These are phyloP conservation scores for Telfairia occidentalis DNA, from an alignment of 331 rosid genomes.

Conservation along the genomic window DNA sequence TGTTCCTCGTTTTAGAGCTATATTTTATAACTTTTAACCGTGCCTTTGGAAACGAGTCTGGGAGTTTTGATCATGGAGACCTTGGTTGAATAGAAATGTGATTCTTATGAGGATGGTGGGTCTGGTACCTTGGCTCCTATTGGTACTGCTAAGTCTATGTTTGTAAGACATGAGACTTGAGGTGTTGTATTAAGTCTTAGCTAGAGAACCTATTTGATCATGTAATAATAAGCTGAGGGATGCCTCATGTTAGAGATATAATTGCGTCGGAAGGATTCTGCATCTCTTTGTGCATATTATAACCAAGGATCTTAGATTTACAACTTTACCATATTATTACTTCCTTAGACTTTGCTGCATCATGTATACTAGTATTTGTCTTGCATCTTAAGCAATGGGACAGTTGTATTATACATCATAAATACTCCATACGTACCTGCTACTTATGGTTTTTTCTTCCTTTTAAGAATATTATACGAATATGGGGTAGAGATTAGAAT, in stretches of 20 bases:
- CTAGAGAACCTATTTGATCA: not conserved
- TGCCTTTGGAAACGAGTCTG: not conserved
- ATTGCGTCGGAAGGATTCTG: too few relatives aligned
- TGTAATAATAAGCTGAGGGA: not conserved
- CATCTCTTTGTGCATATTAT: too few relatives aligned
- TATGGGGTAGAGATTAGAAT: not conserved
- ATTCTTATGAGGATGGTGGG: not conserved
- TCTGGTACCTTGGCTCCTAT: not conserved
- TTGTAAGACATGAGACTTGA: not conserved
- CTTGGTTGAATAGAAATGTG: not conserved
- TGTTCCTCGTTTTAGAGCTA: not conserved
- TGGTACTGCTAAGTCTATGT: not conserved
- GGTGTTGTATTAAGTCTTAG: not conserved
- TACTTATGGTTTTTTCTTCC: too few relatives aligned
- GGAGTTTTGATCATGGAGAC: not conserved
- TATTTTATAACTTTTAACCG: not conserved
- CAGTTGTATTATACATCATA: too few relatives aligned
- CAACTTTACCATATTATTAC: too few relatives aligned
- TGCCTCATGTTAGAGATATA: not conserved
- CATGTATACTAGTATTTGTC: too few relatives aligned
- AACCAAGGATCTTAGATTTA: too few relatives aligned
- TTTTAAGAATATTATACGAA: too few relatives aligned
- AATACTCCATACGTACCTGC: not conserved
- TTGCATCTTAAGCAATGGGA: too few relatives aligned
- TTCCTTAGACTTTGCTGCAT: too few relatives aligned